Evolutionary conservation across 78 protist genomes (phyloP), one percentile per base, ranked within the genome.

Genomic region (Acrasis kona): DNA sequence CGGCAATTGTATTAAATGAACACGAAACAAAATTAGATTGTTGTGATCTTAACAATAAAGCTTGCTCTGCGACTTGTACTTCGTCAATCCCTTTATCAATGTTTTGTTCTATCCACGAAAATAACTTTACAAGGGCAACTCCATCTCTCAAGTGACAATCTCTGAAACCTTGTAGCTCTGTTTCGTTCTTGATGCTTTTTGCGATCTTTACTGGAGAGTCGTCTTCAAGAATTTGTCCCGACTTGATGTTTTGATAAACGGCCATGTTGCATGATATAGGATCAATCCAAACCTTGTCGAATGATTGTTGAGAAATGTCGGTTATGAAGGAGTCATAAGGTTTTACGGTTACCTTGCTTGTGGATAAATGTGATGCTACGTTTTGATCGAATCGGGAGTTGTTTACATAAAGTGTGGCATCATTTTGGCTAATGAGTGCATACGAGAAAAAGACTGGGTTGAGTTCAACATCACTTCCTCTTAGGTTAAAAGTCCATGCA

Each of bases 401-500:
- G 10, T 36, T 32, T 28, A 7, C 39, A 5, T 3, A 72, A 31
- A 5, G 10, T 2, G 32, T 31, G 10, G 27, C 39, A 5, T 41
- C 37, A 10, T 12, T 68, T 5, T 77, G 29, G 27, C 82, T 41
- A 29, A 74, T 69, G 38, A 80, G 30, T 34, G 69, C 79, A 65
- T 82, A 86, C 32, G 74, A 27, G 41, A 35, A 29, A 58, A 82
- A 82, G 65, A 86, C 86, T 5, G 86, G 89, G 7, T 37, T 84
- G 79, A 6, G 66, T 65, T 4, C 39, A 28, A 82, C 8, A 69
- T 88, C 92, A 9, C 71, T 39, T 7, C 92, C 92, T 28, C 96
- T 80, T 2, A 88, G 41, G 83, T 92, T 92, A 58, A 87, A 70
- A 32, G 83, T 80, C 93, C 91, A 88, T 3, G 91, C 91, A 28